Conservation (phyloP, 2,329 filamentous ascomycete species). For the Alternaria longipes region DNA sequence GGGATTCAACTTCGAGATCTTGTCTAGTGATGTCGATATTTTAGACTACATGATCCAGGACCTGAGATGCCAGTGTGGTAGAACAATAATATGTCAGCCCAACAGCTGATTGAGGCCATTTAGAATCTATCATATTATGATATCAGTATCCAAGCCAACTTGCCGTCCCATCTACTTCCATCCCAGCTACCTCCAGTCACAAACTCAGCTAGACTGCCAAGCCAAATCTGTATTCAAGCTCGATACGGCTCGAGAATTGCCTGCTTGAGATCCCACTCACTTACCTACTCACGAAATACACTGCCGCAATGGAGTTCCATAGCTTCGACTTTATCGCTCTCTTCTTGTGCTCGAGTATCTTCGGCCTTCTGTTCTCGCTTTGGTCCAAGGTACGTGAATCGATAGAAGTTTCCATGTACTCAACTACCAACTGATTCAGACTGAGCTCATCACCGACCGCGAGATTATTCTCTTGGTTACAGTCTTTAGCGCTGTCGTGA, state of each 20-base stretch:
- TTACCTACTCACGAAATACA: background rate
- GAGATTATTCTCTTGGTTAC: conserved; percentile 19
- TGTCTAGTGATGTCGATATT: background rate
- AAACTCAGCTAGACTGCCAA: conserved; percentile 10
- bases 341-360: conserved; percentile 19
- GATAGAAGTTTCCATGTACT: background rate
- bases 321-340: conserved; percentile 19
- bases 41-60: background rate
- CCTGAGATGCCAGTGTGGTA: background rate
- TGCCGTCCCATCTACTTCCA: background rate
- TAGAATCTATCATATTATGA: background rate
- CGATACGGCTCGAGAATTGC: background rate
- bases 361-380: conserved; percentile 7
- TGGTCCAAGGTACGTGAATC: conserved; percentile 13
- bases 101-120: background rate
- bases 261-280: background rate
- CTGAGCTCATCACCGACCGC: conserved; percentile 14
- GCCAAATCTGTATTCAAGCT: background rate
- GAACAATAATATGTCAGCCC: too few species aligned
- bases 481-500: conserved; percentile 11
- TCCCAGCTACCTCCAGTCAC: background rate
- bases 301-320: conserved; percentile 17
- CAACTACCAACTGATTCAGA: conserved; percentile 9
- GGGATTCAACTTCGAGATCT: background rate
- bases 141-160: background rate